Conservation (phyloP, 306 rosid species). For the Cucurbita argyrosperma region DNA sequence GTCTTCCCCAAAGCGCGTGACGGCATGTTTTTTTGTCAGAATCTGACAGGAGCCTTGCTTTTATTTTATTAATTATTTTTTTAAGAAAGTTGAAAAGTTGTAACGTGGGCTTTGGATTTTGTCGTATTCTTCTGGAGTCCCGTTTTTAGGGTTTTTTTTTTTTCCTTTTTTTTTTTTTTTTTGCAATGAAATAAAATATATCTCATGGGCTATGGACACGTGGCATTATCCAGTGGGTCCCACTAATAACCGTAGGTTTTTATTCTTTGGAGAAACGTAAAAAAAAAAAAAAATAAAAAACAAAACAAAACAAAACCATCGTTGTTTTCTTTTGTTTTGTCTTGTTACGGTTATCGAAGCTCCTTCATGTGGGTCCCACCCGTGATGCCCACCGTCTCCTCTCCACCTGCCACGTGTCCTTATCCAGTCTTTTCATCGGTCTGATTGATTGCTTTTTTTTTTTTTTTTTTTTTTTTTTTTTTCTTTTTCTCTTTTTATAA, state of each 20-base stretch:
- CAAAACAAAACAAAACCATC: neutral
- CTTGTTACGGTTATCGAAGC: neutral
- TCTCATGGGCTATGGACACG: slow-evolving; percentile 23
- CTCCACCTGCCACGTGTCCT: slow-evolving; percentile 17
- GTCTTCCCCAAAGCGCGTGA: slow-evolving; percentile 34
- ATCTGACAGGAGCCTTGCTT: slow-evolving; percentile 7
- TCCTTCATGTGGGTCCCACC: neutral
- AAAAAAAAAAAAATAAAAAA: neutral
- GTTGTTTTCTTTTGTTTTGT: neutral
- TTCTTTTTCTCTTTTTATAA: neutral
- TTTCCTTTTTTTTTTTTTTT: neutral
- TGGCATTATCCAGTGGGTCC: slow-evolving; percentile 26
- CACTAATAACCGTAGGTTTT: neutral
- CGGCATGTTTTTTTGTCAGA: slow-evolving; percentile 61
- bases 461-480: too few species aligned
- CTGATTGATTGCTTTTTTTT: slow-evolving; percentile 11
- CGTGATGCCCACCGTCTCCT: neutral
- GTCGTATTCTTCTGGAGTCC: slow-evolving; percentile 41
- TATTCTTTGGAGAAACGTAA: slow-evolving; percentile 10
- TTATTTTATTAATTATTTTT: neutral
- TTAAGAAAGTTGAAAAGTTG: neutral
- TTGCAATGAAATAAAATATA: neutral
- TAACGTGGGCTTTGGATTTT: slow-evolving; percentile 26
- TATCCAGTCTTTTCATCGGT: neutral
- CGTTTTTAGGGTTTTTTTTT: neutral